Evolutionary conservation across 495 filamentous ascomycete species (phyloP).

Genomic region (Talaromyces adpressus): DNA sequence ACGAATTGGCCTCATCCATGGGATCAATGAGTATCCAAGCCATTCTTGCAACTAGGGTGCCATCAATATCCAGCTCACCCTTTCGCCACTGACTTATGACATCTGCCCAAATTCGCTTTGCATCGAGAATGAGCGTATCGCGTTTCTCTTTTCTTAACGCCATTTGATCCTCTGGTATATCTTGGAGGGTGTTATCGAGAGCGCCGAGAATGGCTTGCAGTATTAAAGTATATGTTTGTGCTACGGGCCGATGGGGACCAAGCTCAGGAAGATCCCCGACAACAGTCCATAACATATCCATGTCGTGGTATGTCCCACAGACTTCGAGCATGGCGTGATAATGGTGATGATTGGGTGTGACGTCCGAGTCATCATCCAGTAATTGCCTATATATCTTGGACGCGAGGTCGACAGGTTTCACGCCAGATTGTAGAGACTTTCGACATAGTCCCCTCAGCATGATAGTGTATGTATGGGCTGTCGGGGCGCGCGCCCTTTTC

Average conservation of each 20-base stretch:
- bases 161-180: conserved; percentile 21
- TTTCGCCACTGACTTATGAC: conserved; percentile 63
- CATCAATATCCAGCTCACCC: conserved; percentile 63
- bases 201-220: conserved; percentile 58
- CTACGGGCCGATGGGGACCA: conserved; percentile 54
- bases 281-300: conserved; percentile 71
- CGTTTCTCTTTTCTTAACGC: conserved; percentile 28
- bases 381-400: conserved; percentile 68
- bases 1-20: conserved; percentile 48
- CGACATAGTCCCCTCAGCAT: conserved; percentile 67
- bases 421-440: conserved; percentile 31
- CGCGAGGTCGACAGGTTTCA: conserved; percentile 51
- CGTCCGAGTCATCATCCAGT: conserved; percentile 41
- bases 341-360: conserved; percentile 68
- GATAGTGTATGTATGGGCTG: conserved; percentile 70
- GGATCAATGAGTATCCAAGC: conserved; percentile 60
- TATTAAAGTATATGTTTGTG: conserved; percentile 71
- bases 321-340: conserved; percentile 79
- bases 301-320: conserved; percentile 59
- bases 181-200: conserved; percentile 17
- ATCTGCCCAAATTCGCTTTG: conserved; percentile 72
- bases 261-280: conserved; percentile 55
- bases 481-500: conserved; percentile 71
- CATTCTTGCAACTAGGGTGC: conserved; percentile 68
- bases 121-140: conserved; percentile 43